phyloP scores from a whole-genome alignment of 768 basidiomycete species.

The Rhodocollybia butyracea region DNA sequence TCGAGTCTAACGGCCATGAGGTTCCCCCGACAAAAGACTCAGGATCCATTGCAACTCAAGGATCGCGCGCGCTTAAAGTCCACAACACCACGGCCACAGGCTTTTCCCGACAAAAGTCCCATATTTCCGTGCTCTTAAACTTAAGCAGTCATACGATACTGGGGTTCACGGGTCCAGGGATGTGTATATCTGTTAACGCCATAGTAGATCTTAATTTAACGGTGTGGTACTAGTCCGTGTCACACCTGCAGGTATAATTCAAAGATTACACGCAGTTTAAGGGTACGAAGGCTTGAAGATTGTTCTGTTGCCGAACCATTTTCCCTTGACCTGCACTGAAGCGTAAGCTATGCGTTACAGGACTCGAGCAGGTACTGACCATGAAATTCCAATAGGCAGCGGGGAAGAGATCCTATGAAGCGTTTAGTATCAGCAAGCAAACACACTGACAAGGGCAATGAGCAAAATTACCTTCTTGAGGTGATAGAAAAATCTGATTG shows the following conservation, averaged over 20 bases:
- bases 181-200: too few relatives aligned
- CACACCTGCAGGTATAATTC: background rate
- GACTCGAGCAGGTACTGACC: slow-evolving; percentile 33
- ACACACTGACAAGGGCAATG: background rate
- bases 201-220: too few relatives aligned
- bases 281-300: slow-evolving; percentile 36
- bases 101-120: too few relatives aligned
- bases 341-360: slow-evolving; percentile 3
- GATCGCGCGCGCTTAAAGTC: too few relatives aligned
- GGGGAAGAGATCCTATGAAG: slow-evolving; percentile 59
- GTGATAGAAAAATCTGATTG: slow-evolving; percentile 79
- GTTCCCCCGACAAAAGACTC: too few relatives aligned
- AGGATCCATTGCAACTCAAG: too few relatives aligned
- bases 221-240: background rate
- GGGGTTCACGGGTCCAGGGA: too few relatives aligned
- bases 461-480: slow-evolving; percentile 64
- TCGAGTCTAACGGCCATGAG: too few relatives aligned
- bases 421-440: background rate
- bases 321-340: slow-evolving; percentile 29
- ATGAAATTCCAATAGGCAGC: slow-evolving; percentile 74
- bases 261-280: background rate
- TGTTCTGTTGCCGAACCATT: slow-evolving; percentile 48
- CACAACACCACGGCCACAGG: too few relatives aligned
- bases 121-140: too few relatives aligned
- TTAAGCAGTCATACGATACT: too few relatives aligned